phyloP scores from a whole-genome alignment of 2,329 filamentous ascomycete species.

The Apiospora phragmitis region DNA sequence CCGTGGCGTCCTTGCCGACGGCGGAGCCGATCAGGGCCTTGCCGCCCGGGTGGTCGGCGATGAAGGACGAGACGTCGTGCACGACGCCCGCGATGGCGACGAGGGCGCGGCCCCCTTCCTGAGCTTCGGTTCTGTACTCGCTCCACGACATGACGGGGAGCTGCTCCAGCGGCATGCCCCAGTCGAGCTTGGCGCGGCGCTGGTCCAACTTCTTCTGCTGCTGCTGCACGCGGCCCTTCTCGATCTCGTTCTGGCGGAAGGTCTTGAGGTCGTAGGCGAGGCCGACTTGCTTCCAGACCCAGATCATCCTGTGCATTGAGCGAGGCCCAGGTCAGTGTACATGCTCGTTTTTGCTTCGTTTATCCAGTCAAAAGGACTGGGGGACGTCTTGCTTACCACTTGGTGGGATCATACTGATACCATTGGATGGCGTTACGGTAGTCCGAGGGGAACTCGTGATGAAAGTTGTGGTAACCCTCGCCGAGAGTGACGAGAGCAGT shows the following conservation, averaged over 20 bases:
- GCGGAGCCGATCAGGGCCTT: constrained; percentile 65
- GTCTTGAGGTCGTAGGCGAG: constrained; percentile 68
- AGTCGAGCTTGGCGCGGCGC: constrained; percentile 62
- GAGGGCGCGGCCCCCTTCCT: constrained; percentile 58
- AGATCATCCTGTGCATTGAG: constrained; percentile 48
- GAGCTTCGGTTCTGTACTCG: constrained; percentile 62
- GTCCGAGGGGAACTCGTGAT: constrained; percentile 71
- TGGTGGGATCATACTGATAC: constrained; percentile 71
- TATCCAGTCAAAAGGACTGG: rapidly evolving
- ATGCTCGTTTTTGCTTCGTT: too few species aligned
- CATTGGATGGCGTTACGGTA: constrained; percentile 71
- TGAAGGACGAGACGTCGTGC: constrained; percentile 65
- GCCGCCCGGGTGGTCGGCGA: constrained; percentile 68
- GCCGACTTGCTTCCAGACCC: constrained; percentile 66
- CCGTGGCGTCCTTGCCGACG: constrained; percentile 66
- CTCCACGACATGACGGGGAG: constrained; percentile 49
- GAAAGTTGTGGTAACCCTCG: constrained; percentile 74
- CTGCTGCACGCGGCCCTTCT: constrained; percentile 68
- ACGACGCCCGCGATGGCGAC: constrained; percentile 64
- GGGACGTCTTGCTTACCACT: constrained; percentile 46
- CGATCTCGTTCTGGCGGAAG: constrained; percentile 67
- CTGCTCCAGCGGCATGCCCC: constrained; percentile 63
- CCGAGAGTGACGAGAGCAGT: constrained; percentile 67
- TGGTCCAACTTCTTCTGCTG: constrained; percentile 69
- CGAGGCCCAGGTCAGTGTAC: background rate